Evolutionary conservation across 2,329 filamentous ascomycete genomes (phyloP), one percentile per base, ranked within the genome.

Genomic region (Aspergillus japonicus): DNA sequence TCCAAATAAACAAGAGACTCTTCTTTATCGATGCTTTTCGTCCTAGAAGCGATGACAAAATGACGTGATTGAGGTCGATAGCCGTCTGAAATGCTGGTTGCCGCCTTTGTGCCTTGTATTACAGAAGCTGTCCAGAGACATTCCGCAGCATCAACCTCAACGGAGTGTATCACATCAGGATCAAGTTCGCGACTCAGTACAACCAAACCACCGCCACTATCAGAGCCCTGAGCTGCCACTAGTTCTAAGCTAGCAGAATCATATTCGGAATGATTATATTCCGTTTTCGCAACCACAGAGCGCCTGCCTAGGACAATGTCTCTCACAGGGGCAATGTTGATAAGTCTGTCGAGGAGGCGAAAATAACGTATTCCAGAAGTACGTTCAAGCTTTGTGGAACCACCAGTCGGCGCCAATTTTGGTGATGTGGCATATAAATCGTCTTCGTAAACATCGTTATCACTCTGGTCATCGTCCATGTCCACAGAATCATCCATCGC

Each of bases 41-140:
- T 73, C 75, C 92, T 92, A 51, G 90, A 90, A 24, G 94, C 86
- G 66, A 97, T 91, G 81, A 96, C 87, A 69, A 91, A 94, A 71
- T 87, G 87, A 72, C 94, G 89, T 66, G 57, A 26, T 52, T 89
- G 88, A 64, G 89, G 85, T n/a, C 62, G 62, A 2, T 23, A 49
- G 3, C 83, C 83, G 47, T 87, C 83, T 1, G 80, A 75, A 49
- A 69, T 65, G 57, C 77, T 68, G 5, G 84, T 78, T 2, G 82
- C 71, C 12, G 79, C 79, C 8, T 80, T 74, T 4, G 68, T 82
- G 79, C 61, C 82, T 78, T 58, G 80, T 65, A 51, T 70, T 61
- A 68, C 70, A 77, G 14, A 87, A 83, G 96, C 85, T 49, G 92
- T 89, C 94, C 94, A 98, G 60, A 96, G 83, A 1, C 87, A 88